phyloP scores from a whole-genome alignment of 768 basidiomycete genomes.

The Suillus subluteus region DNA sequence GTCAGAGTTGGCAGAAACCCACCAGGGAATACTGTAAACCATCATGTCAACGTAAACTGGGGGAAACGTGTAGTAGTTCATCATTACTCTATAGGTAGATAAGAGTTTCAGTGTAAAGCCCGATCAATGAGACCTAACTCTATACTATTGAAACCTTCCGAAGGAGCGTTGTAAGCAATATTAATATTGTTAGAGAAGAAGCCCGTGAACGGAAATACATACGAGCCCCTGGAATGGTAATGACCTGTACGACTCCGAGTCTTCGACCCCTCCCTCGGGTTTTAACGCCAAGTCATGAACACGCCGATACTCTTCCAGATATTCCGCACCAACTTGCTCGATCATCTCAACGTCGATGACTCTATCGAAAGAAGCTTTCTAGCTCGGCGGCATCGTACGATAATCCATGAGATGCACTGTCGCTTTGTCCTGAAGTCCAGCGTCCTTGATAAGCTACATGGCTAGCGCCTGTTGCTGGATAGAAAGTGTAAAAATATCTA shows the following conservation, averaged over 20 bases:
- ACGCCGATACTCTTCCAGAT: too few relatives aligned
- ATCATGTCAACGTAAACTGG: not conserved
- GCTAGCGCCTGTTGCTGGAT: constrained; percentile 62
- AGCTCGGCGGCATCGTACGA: too few relatives aligned
- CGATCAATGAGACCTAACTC: constrained; percentile 12
- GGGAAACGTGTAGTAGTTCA: not conserved
- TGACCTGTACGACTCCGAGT: constrained; percentile 74
- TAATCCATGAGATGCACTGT: too few relatives aligned
- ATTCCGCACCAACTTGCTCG: too few relatives aligned
- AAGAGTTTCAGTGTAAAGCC: not conserved
- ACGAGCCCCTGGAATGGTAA: constrained; percentile 76
- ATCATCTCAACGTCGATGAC: too few relatives aligned
- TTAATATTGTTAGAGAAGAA: not conserved
- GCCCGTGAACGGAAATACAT: constrained; percentile 27
- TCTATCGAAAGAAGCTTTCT: too few relatives aligned
- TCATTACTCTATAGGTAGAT: constrained; percentile 15
- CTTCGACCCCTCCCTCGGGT: constrained; percentile 56
- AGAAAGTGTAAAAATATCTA: constrained; percentile 73
- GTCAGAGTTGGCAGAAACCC: constrained; percentile 70
- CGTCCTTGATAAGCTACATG: constrained; percentile 48
- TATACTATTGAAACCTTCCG: constrained; percentile 47
- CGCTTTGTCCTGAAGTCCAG: constrained; percentile 34
- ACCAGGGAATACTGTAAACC: constrained; percentile 63
- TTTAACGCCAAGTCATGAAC: constrained; percentile 49
- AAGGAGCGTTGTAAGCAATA: not conserved